Conservation (phyloP, 2,329 filamentous ascomycete genomes). For the Cadophora malorum region DNA sequence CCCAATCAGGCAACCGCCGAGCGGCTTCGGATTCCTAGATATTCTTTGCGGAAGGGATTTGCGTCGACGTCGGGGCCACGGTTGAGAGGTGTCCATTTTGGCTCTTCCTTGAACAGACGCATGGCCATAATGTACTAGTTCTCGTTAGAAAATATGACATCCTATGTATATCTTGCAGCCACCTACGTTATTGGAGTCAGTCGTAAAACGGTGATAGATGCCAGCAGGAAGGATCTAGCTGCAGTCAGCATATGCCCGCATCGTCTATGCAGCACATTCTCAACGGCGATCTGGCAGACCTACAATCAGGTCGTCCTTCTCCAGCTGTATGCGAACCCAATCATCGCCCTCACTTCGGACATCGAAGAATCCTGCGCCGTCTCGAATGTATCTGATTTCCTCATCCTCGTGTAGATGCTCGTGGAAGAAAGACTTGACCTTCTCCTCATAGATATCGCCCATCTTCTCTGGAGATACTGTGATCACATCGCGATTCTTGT, state of each 20-base stretch:
- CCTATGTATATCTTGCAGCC: background rate
- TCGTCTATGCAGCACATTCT: background rate
- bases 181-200: constrained; percentile 86
- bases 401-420: constrained; percentile 99
- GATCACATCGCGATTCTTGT: constrained; percentile 96
- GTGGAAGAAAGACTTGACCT: constrained; percentile 91
- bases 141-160: constrained; percentile 7
- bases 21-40: constrained; percentile 56
- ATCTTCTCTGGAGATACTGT: constrained; percentile 85
- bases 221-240: constrained; percentile 80
- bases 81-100: constrained; percentile 96
- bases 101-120: constrained; percentile 97
- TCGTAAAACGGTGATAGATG: constrained; percentile 98
- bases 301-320: constrained; percentile 83
- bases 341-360: constrained; percentile 82
- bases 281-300: constrained; percentile 23
- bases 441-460: constrained; percentile 87
- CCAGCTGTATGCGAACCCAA: constrained; percentile 86
- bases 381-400: constrained; percentile 94
- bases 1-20: background rate
- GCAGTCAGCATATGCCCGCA: constrained; percentile 27
- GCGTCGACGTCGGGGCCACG: constrained; percentile 76
- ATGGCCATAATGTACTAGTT: constrained; percentile 90
- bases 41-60: constrained; percentile 81
- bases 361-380: constrained; percentile 91